These are phyloP conservation scores for Micromonas pusilla DNA, from an alignment of 139 green algal species.

Conservation along the genomic window DNA sequence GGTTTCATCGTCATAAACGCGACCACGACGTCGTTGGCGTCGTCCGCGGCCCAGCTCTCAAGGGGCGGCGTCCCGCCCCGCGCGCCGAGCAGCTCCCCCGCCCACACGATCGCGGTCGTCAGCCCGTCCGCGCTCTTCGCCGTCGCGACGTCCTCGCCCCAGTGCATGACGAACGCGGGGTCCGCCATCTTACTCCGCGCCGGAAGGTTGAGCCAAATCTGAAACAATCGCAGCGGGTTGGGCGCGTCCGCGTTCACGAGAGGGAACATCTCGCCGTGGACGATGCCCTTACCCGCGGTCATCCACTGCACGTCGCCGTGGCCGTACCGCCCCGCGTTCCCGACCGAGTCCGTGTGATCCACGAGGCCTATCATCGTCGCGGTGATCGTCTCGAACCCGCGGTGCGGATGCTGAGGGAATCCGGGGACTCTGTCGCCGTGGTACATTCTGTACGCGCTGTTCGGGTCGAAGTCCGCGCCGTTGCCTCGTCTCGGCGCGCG, in stretches of 20 bases:
- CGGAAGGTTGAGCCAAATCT: slow-evolving; percentile 49
- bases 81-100: slow-evolving; percentile 15
- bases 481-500: slow-evolving; percentile 26
- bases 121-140: neutral
- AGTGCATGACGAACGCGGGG: slow-evolving; percentile 39
- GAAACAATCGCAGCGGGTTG: slow-evolving; percentile 27
- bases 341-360: slow-evolving; percentile 37
- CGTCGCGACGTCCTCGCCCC: slow-evolving; percentile 28
- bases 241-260: slow-evolving; percentile 9
- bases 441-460: slow-evolving; percentile 33
- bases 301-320: slow-evolving; percentile 41
- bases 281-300: slow-evolving; percentile 37
- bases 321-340: slow-evolving; percentile 33
- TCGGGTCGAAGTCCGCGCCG: slow-evolving; percentile 32
- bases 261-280: slow-evolving; percentile 40
- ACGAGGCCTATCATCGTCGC: slow-evolving; percentile 18
- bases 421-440: slow-evolving; percentile 30
- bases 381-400: slow-evolving; percentile 39
- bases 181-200: slow-evolving; percentile 31
- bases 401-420: slow-evolving; percentile 35
- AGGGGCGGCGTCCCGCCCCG: neutral
- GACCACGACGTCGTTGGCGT: slow-evolving; percentile 10
- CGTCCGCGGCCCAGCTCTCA: slow-evolving; percentile 11
- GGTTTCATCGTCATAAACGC: slow-evolving; percentile 15
- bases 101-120: slow-evolving; percentile 13